Evolutionary conservation across 106 monocot genomes (phyloP), one percentile per base, ranked within the genome.

Genomic region (Alisma plantagoaquatica): DNA sequence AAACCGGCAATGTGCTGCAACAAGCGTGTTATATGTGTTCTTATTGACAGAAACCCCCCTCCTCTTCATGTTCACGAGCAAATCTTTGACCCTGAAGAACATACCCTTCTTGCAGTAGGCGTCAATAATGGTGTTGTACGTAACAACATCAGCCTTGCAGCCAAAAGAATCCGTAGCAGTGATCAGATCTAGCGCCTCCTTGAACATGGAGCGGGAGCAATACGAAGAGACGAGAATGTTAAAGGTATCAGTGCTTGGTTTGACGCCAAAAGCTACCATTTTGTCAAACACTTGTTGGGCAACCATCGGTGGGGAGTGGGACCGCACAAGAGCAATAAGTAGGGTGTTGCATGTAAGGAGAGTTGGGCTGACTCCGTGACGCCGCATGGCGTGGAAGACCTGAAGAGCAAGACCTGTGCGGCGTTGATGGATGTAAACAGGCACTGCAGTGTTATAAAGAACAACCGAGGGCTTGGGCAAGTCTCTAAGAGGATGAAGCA

Each of bases 61-160:
- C 4, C n/a, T 47, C 58, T 89, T 89, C 96, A 98, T 98, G 3
- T 89, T 81, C 19, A 64, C 43, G 22, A 98, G 75, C 44, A 81
- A 23, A 31, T 70, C 68, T 19, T 73, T 70, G 7, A 76, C 84
- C 43, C 85, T 89, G 20, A 61, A 46, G 3, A 98, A 71, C 89
- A 98, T 76, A 17, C 84, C 89, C 57, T 68, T 77, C 53, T 64
- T 60, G 60, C 84, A 70, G 33, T 74, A 85, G 1, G 65, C 89
- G n/a, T 75, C 69, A 20, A 98, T 57, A 45, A 98, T 59, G 25
- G 96, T 89, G 54, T 89, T 98, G 54, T 80, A 89, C 9, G 81
- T 82, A 50, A 90, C 63, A 43, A 50, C 56, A 28, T 98, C 85
- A 3, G 96, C 75, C 10, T 21, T 30, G 46, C 63, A 70, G 11